Evolutionary conservation across 2,329 filamentous ascomycete species (phyloP), one percentile per base, ranked within the genome.

Genomic region (Exophiala spinifera): DNA sequence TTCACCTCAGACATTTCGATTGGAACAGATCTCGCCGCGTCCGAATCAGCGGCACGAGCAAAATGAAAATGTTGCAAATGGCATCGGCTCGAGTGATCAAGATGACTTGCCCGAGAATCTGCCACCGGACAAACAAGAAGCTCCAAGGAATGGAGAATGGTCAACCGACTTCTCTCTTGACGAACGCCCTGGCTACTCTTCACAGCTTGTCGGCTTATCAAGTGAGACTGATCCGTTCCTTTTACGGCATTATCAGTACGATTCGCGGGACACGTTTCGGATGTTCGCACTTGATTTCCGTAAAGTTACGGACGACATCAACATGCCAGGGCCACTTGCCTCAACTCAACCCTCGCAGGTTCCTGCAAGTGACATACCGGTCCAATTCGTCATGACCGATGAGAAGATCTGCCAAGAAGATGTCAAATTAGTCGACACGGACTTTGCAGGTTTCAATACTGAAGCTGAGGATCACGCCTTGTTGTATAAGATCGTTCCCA

Each of bases 261-360:
- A 53, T 37, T n/a, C n/a, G 33, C 44, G 43, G 14, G 51, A 53
- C 45, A 53, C 51, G 33, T 53, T 53, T 37, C 43, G 51, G 34
- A 53, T 53, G 51, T 53, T 53, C 23, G 36, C 13, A 48, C 51
- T 53, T 31, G 51, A 53, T 45, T 53, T 53, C 28, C 51, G 51
- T 7, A 53, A 53, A 43, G 44, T 53, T 17, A 42, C 45, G 23
- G 51, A 53, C 44, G 51, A 53, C 25, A 19, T 42, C 6, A 43
- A 48, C 23, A 43, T 53, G 43, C 51, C 17, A 20, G 39, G 15
- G 45, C 44, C 34, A 33, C n/a, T 36, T 15, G 39, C 34, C 5
- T 42, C 20, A 36, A 20, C 44, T 19, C 21, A 42, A 43, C 20
- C 43, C 23, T 43, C 36, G 31, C 51, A 47, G 21, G 33, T 53